Conservation (phyloP, 768 basidiomycete species). For the Naganishia onofrii region DNA sequence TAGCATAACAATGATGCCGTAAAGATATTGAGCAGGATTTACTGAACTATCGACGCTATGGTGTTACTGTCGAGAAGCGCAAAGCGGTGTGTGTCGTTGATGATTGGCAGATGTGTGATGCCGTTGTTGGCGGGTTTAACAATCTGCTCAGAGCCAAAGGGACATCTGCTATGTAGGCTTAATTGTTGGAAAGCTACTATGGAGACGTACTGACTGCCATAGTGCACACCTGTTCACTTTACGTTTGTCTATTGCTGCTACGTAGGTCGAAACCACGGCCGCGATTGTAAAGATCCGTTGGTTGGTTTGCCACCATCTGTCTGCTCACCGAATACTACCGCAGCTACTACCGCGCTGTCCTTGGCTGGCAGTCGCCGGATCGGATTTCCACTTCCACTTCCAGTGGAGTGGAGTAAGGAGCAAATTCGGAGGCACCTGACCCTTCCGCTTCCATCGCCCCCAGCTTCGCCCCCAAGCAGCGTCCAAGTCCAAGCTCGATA, state of each 20-base stretch:
- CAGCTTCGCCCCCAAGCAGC: no score
- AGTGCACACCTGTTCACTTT: background rate
- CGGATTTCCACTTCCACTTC: background rate
- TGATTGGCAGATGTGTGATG: constrained; percentile 1
- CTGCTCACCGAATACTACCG: background rate
- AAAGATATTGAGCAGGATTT: background rate
- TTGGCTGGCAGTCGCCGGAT: background rate
- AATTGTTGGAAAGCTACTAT: background rate
- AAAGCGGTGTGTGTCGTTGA: no score
- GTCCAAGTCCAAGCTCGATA: no score
- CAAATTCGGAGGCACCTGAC: background rate
- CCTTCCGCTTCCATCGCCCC: no score
- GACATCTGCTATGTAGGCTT: background rate
- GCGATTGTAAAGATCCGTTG: background rate
- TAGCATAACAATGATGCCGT: constrained; percentile 27
- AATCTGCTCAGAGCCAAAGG: background rate
- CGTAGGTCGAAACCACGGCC: background rate
- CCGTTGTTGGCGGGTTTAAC: background rate
- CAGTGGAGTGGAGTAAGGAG: background rate
- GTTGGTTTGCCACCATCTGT: background rate
- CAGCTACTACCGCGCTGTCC: background rate
- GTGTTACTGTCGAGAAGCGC: background rate
- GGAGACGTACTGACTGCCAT: background rate
- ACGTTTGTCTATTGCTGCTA: background rate
- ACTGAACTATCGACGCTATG: background rate